These are phyloP conservation scores for Paecilomyces sp. DNA, from an alignment of 2,329 filamentous ascomycete species.

Conservation along the genomic window DNA sequence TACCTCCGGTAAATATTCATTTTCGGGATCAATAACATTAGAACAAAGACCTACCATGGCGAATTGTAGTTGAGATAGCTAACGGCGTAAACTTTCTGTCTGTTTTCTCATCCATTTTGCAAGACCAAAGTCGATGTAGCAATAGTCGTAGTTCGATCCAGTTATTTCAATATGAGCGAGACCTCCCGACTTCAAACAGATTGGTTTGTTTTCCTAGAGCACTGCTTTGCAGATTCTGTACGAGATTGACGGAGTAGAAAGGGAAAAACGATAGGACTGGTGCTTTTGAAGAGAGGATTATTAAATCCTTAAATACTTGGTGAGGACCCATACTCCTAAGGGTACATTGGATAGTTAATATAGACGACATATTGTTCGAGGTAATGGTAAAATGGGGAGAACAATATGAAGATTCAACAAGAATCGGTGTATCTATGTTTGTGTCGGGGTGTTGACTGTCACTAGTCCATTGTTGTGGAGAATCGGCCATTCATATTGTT, in stretches of 20 bases:
- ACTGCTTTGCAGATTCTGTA: background rate
- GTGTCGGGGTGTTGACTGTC: background rate
- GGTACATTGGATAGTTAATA: background rate
- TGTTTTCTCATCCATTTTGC: background rate
- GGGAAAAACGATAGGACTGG: background rate
- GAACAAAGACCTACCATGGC: background rate
- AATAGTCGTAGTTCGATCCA: background rate
- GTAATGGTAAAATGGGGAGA: background rate
- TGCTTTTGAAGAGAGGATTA: background rate
- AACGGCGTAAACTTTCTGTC: background rate
- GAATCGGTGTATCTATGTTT: background rate
- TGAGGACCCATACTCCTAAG: background rate
- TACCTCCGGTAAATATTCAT: background rate
- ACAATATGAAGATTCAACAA: background rate
- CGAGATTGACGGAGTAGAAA: background rate
- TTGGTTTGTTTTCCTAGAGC: too few relatives aligned
- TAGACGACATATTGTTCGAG: background rate
- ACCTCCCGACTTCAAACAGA: too few relatives aligned
- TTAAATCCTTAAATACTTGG: background rate
- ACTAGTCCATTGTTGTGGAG: background rate
- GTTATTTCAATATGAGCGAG: too few relatives aligned
- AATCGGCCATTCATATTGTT: background rate
- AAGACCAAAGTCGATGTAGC: background rate
- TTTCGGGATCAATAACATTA: background rate
- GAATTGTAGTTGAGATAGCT: background rate